A percentile compares a stretch with the other conserved stretches of the same genome.
Conservation (phyloP, 1,139 yeast species). For the Magnusiomyces magnusii region DNA sequence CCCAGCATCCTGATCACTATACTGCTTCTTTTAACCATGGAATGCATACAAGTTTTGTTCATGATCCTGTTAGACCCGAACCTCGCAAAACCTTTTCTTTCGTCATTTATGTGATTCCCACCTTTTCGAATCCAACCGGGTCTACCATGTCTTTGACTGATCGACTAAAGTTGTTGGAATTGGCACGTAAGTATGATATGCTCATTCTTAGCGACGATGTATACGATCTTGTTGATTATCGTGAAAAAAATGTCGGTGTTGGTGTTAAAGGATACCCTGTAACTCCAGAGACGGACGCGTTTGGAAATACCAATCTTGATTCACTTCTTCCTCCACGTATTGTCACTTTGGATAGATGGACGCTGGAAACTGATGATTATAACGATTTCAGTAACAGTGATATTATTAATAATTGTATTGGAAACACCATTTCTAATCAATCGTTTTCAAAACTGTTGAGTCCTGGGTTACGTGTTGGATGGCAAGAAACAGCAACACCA, state of each 20-base stretch:
- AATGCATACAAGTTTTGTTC: neutral
- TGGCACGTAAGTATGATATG: slow-evolving; percentile 74
- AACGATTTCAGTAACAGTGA: too few species aligned
- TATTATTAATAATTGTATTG: too few species aligned
- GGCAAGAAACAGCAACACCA: slow-evolving; percentile 68
- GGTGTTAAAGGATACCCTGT: neutral
- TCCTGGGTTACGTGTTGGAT: slow-evolving; percentile 84
- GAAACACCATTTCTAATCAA: slow-evolving; percentile 72
- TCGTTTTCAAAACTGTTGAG: slow-evolving; percentile 79
- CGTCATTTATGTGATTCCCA: slow-evolving; percentile 77
- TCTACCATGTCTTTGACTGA: slow-evolving; percentile 49
- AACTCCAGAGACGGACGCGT: neutral
- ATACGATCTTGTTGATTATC: slow-evolving; percentile 63
- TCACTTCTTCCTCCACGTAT: slow-evolving; percentile 39
- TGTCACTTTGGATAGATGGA: slow-evolving; percentile 48
- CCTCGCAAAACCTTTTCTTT: slow-evolving; percentile 54
- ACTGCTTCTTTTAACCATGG: slow-evolving; percentile 15
- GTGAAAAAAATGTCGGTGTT: slow-evolving; percentile 12
- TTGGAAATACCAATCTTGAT: neutral
- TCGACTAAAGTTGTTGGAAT: slow-evolving; percentile 46
- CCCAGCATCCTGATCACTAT: neutral
- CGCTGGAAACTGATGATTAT: slow-evolving; percentile 30
- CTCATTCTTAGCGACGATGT: slow-evolving; percentile 79
- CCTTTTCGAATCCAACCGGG: slow-evolving; percentile 84
- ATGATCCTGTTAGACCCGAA: slow-evolving; percentile 41